Conservation (phyloP, 202 grass and related monocot species). For the Schoenoplectus triqueter region DNA sequence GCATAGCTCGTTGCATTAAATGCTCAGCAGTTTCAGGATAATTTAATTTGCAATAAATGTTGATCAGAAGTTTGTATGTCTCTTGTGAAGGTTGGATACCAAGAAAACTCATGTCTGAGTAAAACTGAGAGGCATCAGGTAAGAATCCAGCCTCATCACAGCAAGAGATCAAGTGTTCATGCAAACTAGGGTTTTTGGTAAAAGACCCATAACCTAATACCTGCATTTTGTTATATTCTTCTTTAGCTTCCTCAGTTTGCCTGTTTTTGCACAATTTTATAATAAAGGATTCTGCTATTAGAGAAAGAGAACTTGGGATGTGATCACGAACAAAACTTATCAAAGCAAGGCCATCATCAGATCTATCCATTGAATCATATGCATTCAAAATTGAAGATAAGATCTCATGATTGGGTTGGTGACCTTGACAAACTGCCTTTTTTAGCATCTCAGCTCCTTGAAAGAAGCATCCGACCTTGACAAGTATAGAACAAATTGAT, state of each 20-base stretch:
- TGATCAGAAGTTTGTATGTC: slow-evolving; percentile 67
- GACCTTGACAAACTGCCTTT: slow-evolving; percentile 61
- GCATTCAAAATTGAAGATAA: slow-evolving; percentile 69
- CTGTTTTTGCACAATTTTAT: slow-evolving; percentile 72
- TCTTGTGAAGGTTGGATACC: slow-evolving; percentile 63
- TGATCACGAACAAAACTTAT: slow-evolving; percentile 63
- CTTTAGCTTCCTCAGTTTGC: slow-evolving; percentile 56
- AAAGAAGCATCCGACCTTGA: slow-evolving; percentile 65
- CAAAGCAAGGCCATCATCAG: slow-evolving; percentile 65
- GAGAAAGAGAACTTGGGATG: slow-evolving; percentile 46
- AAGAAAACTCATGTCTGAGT: slow-evolving; percentile 79
- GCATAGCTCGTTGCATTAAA: slow-evolving; percentile 63
- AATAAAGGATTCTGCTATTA: slow-evolving; percentile 79
- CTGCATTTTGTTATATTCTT: slow-evolving; percentile 59
- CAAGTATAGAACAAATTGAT: slow-evolving; percentile 58
- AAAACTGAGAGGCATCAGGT: slow-evolving; percentile 75
- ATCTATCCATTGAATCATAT: slow-evolving; percentile 52
- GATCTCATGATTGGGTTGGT: slow-evolving; percentile 58
- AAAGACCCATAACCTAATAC: slow-evolving; percentile 50
- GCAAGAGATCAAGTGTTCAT: slow-evolving; percentile 71
- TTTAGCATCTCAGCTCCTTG: slow-evolving; percentile 72
- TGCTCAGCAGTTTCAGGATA: slow-evolving; percentile 83
- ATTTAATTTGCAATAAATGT: slow-evolving; percentile 73
- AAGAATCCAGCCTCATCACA: slow-evolving; percentile 64
- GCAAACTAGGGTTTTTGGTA: slow-evolving; percentile 53